phyloP scores from a whole-genome alignment of 805 yeast species.

The Komagataella mondaviorum region DNA sequence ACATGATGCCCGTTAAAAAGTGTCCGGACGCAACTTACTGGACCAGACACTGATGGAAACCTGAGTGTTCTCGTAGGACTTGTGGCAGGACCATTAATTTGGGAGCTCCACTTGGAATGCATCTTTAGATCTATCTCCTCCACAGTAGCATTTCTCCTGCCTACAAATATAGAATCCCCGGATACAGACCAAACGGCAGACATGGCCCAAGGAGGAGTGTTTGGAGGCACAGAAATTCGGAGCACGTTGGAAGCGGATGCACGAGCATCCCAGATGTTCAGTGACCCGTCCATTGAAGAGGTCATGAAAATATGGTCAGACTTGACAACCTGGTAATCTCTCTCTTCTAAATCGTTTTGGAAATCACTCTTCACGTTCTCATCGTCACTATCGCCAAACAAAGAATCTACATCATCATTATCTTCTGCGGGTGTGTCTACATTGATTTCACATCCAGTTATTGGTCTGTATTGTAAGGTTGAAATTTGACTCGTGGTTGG shows the following conservation, averaged over 20 bases:
- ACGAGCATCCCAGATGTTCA: constrained; percentile 77
- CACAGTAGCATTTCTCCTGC: constrained; percentile 79
- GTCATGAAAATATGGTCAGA: constrained; percentile 49
- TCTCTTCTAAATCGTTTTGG: constrained; percentile 10
- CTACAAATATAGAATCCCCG: constrained; percentile 71
- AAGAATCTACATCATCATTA: constrained; percentile 26
- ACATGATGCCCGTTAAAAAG: constrained; percentile 73
- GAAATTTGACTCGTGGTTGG: constrained; percentile 73
- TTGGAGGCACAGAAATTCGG: constrained; percentile 32
- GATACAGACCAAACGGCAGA: constrained; percentile 78
- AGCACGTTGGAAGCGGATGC: constrained; percentile 7
- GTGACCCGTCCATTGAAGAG: constrained; percentile 71
- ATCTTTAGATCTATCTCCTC: constrained; percentile 60
- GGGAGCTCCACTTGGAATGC: constrained; percentile 23
- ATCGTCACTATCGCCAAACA: constrained; percentile 33
- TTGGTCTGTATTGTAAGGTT: constrained; percentile 57
- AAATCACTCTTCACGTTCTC: constrained; percentile 9
- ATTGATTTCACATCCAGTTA: constrained; percentile 21
- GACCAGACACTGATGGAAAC: constrained; percentile 83
- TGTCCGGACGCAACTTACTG: constrained; percentile 68
- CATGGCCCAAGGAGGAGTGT: constrained; percentile 91
- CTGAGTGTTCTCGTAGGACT: constrained; percentile 40
- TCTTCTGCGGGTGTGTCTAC: constrained; percentile 21
- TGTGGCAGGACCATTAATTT: constrained; percentile 4
- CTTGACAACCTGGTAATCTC: constrained; percentile 1